Evolutionary conservation across 352 stramenopile genomes (phyloP).

Genomic region (Pythium monospermum): DNA sequence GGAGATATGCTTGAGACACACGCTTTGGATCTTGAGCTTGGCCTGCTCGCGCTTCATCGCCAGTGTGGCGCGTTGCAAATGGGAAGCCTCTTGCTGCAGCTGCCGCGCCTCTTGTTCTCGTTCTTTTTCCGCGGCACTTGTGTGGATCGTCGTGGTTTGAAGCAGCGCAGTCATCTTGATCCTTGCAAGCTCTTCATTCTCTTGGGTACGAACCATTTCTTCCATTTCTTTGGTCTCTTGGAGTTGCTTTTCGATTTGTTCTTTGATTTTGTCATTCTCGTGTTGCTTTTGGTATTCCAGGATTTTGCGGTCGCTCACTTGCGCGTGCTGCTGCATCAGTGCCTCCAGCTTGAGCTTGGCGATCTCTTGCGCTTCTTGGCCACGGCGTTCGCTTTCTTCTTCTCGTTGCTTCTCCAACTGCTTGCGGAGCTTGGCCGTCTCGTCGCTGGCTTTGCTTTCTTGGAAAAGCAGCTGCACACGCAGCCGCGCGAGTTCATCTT

Average conservation of each 20-base stretch:
- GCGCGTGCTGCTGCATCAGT: constrained; percentile 44
- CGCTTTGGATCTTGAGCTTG: constrained; percentile 54
- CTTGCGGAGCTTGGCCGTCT: constrained; percentile 35
- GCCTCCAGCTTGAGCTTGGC: constrained; percentile 45
- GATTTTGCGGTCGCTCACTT: constrained; percentile 34
- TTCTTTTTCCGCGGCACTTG: constrained; percentile 7
- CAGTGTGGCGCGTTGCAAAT: constrained; percentile 34
- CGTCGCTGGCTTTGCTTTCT: constrained; percentile 38
- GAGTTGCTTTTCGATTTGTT: constrained; percentile 41
- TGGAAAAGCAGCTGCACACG: constrained; percentile 65
- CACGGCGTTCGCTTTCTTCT: constrained; percentile 35
- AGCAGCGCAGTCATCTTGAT: constrained; percentile 51
- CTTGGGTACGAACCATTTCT: constrained; percentile 38
- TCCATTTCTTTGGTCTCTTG: constrained; percentile 39
- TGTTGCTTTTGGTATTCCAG: constrained; percentile 29
- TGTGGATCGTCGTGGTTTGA: constrained; percentile 20
- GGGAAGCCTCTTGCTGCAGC: constrained; percentile 37
- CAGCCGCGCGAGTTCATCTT: constrained; percentile 57
- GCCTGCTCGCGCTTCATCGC: constrained; percentile 50
- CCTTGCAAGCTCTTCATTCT: constrained; percentile 54
- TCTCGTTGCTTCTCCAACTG: constrained; percentile 42
- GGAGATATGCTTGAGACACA: constrained; percentile 51
- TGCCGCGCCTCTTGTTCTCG: constrained; percentile 24
- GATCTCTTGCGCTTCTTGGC: constrained; percentile 53
- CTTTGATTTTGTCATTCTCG: constrained; percentile 33